These are phyloP conservation scores for Pelargonium myrrhifolium DNA, from an alignment of 441 rosid species.

Conservation along the genomic window DNA sequence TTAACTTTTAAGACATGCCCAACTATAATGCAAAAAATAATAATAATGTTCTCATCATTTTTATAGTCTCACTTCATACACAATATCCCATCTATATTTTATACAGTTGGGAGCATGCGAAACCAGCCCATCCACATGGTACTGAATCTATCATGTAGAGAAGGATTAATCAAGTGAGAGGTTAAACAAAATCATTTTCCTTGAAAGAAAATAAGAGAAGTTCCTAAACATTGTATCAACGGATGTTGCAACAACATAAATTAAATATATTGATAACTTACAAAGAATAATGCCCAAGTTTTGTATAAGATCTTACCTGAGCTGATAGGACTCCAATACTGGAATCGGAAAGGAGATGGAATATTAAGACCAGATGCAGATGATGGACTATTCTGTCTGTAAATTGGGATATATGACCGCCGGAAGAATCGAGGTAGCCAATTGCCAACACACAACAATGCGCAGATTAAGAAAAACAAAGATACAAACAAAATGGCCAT, in stretches of 20 bases:
- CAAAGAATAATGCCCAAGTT: not conserved
- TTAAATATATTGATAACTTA: not conserved
- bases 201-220: not conserved
- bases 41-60: not conserved
- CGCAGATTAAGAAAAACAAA: constrained; percentile 61
- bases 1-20: not conserved
- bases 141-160: not conserved
- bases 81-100: not conserved
- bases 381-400: constrained; percentile 54
- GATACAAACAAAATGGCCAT: constrained; percentile 49
- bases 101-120: not conserved
- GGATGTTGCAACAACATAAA: not conserved
- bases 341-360: constrained; percentile 71
- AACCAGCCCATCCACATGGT: not conserved
- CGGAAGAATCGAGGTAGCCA: constrained; percentile 62
- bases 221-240: not conserved
- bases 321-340: constrained; percentile 82
- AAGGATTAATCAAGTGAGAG: not conserved
- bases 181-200: not conserved
- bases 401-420: constrained; percentile 73
- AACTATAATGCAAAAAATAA: not conserved
- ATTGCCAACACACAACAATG: constrained; percentile 60
- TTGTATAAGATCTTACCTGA: constrained; percentile 39
- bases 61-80: not conserved
- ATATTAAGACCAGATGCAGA: constrained; percentile 62